Percentiles rank a stretch among this genome's conserved stretches.
Evolutionary conservation across 2,329 filamentous ascomycete genomes (phyloP).

Genomic region (Microcyclosporella mali): DNA sequence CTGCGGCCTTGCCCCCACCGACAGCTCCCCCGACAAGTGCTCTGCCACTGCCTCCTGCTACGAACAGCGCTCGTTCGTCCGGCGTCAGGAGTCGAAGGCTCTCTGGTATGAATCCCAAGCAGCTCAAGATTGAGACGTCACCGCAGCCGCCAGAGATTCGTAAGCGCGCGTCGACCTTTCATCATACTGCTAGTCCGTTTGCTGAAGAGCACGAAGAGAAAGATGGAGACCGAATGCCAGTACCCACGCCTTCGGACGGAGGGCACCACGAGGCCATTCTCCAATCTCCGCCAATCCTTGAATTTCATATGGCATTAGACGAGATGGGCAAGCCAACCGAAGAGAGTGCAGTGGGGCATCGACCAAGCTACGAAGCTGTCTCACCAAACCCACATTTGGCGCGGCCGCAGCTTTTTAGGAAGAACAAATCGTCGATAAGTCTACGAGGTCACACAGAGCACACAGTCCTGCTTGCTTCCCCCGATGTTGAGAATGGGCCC

Average conservation of each 20-base stretch:
- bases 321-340: slow-evolving; percentile 12
- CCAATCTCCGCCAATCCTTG: slow-evolving; percentile 28
- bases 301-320: slow-evolving; percentile 18
- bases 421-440: slow-evolving; percentile 53
- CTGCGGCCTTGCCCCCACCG: slow-evolving; percentile 27
- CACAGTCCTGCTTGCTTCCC: slow-evolving; percentile 61
- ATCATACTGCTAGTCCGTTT: slow-evolving; percentile 23
- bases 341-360: slow-evolving; percentile 14
- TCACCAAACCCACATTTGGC: slow-evolving; percentile 19
- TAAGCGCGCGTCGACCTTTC: slow-evolving; percentile 29
- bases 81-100: slow-evolving; percentile 60
- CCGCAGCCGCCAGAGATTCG: slow-evolving; percentile 29
- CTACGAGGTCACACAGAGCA: slow-evolving; percentile 54
- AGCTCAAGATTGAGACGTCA: slow-evolving; percentile 81
- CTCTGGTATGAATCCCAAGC: slow-evolving; percentile 72
- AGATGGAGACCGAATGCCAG: slow-evolving; percentile 14
- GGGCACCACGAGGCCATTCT: slow-evolving; percentile 23
- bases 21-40: slow-evolving; percentile 21
- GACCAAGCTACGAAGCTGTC: slow-evolving; percentile 22
- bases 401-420: slow-evolving; percentile 34
- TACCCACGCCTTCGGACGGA: slow-evolving; percentile 21
- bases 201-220: slow-evolving; percentile 20
- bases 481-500: slow-evolving; percentile 55
- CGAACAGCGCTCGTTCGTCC: slow-evolving; percentile 15
- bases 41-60: slow-evolving; percentile 20